Evolutionary conservation across 2,329 filamentous ascomycete genomes (phyloP).

Genomic region (Neofusicoccum umdonicola): DNA sequence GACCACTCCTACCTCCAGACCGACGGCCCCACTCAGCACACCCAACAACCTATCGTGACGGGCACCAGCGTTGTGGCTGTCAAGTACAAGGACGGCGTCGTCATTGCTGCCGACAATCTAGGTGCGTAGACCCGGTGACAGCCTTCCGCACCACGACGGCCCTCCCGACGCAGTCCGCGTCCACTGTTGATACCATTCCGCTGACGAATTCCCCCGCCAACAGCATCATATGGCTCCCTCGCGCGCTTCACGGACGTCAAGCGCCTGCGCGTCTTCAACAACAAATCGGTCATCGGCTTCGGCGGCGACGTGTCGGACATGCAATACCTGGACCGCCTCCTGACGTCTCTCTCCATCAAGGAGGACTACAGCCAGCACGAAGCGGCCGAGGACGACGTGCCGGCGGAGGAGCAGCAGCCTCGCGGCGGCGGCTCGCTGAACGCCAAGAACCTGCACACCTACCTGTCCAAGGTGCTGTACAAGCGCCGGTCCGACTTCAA

Average conservation of each 20-base stretch:
- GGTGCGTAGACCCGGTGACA: conserved; percentile 56
- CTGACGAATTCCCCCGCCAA: neutral
- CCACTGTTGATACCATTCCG: neutral
- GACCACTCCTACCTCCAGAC: conserved; percentile 79
- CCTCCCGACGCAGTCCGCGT: neutral
- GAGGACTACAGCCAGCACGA: conserved; percentile 69
- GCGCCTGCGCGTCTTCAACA: conserved; percentile 85
- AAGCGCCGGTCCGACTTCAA: conserved; percentile 92
- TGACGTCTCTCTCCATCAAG: conserved; percentile 80
- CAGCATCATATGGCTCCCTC: conserved; percentile 92
- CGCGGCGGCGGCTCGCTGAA: conserved; percentile 57
- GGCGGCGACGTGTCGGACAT: conserved; percentile 98
- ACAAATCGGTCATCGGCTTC: conserved; percentile 82
- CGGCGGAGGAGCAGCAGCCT: conserved; percentile 24
- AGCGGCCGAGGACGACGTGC: conserved; percentile 39
- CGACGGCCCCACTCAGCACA: conserved; percentile 74
- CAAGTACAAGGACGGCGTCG: conserved; percentile 95
- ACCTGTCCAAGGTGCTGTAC: conserved; percentile 95
- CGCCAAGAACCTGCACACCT: conserved; percentile 93
- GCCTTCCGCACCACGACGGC: neutral
- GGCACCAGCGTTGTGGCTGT: conserved; percentile 92
- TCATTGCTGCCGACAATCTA: conserved; percentile 95
- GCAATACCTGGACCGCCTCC: conserved; percentile 94
- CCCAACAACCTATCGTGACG: conserved; percentile 89
- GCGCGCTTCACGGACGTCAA: conserved; percentile 97